Base-by-base conservation (phyloP, 495 filamentous ascomycete species). In the Penicillium angulare region DNA sequence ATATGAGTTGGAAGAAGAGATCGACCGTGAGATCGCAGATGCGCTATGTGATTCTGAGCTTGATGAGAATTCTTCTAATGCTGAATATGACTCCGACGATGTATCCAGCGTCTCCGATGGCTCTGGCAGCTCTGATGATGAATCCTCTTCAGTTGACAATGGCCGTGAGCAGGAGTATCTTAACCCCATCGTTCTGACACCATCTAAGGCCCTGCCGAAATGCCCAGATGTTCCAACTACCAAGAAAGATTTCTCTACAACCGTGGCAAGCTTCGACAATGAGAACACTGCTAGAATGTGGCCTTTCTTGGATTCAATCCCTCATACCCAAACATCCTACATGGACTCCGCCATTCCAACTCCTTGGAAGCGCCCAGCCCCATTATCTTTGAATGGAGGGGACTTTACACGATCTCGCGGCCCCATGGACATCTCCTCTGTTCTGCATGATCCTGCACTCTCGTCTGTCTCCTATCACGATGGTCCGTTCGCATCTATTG, bases 401-500 rank as follows among this genome's bases (percentile, higher is more conserved):
- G n/a, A n/a, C n/a, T n/a, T n/a, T n/a, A n/a, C n/a, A n/a, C n/a
- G n/a, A n/a, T n/a, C n/a, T n/a, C n/a, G n/a, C n/a, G n/a, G n/a
- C n/a, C n/a, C n/a, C n/a, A n/a, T n/a, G n/a, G n/a, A n/a, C n/a
- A n/a, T n/a, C n/a, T n/a, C n/a, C n/a, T 16, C 35, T 4, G 17
- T 3, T 23, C 17, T 40, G 5, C n/a, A 23, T 13, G 0, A 13
- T 22, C 21, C 21, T 40, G 17, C 12, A 40, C 17, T 15, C 20
- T 13, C 10, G 3, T 7, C 24, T 1, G 9, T 3, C n/a, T 33
- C 24, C 1, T 57, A 57, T 40, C 32, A 39, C 8, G 55, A 57
- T 53, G 55, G 55, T 6, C 55, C 55, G 1, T 57, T 57, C 26
- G n/a, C n/a, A n/a, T n/a, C n/a, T n/a, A n/a, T n/a, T n/a, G n/a